Base-by-base conservation (phyloP, 2,329 filamentous ascomycete genomes). In the Microdochium paspali region DNA sequence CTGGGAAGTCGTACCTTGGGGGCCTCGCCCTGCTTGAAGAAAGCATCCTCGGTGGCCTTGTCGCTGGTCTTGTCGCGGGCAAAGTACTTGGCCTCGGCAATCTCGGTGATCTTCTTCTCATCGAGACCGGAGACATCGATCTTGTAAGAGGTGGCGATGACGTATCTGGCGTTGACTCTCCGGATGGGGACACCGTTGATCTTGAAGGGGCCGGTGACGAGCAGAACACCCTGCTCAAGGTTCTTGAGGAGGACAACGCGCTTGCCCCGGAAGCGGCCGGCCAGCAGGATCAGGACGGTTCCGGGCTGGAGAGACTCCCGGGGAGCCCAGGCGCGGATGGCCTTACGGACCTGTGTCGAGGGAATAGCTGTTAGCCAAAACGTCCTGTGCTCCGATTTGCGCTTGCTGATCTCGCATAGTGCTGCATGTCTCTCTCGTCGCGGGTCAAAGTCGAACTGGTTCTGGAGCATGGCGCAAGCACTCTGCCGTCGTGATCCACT, bases 21-120 rank as follows among this genome's bases (percentile, higher is more conserved):
- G 84, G 95, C 95, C 85, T 96, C 90, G 73, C 90, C 82, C 82
- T 96, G 90, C 84, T 93, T 90, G 85, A 97, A 96, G 84, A 98
- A 98, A 71, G 90, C 88, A 71, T 96, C 91, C 82, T 98, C 91
- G 65, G 85, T 84, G 64, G 87, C 85, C 87, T 96, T 95, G 80
- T 95, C 89, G 75, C 90, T 83, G 65, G 78, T 70, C 84, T 95
- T 95, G 73, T 97, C 93, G 69, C 86, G 85, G 67, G 87, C 86
- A 80, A 98, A 98, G 87, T 98, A 98, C 74, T 87, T 88, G 65
- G 71, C 80, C 67, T 82, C 74, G 58, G 82, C 76, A 62, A 84
- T 68, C 74, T 88, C 82, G 66, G 86, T 81, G 60, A 93, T 82
- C 86, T 97, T 98, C 71, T 86, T 85, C 66, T 86, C 65, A 74